Base-by-base conservation (phyloP, 2,329 filamentous ascomycete species). In the Botrytis pseudocinerea region DNA sequence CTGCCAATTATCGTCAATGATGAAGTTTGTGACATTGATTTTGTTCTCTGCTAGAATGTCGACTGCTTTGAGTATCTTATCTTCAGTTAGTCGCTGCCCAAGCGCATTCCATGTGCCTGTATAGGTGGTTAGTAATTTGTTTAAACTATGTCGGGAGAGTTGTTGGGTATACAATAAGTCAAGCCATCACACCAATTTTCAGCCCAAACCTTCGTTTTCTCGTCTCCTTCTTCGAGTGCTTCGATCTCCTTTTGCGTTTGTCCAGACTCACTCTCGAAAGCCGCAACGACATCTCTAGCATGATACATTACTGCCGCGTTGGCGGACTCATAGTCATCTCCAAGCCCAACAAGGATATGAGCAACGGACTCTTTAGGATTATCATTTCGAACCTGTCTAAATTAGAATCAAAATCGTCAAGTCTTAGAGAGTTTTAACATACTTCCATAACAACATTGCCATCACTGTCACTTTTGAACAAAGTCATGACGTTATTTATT, bases 1-100 rank as follows among this genome's bases (percentile, higher is more conserved):
- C 82, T 97, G 95, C 96, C 96, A 99, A 78, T 97, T 97, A 80
- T 99, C 96, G 78, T 99, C 96, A 75, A 99, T 97, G 75, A 98
- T 97, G 2, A 99, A 85, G 78, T 91, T 97, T 0, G 90, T 91
- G 63, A 98, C 87, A 60, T 92, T 90, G 79, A 99, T 93, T 0
- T 91, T 88, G 72, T 92, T 87, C 44, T 89, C 85, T 7, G 90
- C 87, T 18, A 99, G 84, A 1, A 87, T 86, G 73, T 94, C 89
- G 1, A 98, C 84, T 1, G 95, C 94, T 59, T 89, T 82, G 20
- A 94, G 85, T 22, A 99, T 88, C 78, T 94, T 97, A 32, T 93
- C 86, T 74, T 95, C 93, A 0, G 91, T 96, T 48, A 99, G 85
- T 62, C 91, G 85, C 78, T 97, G 93, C 0, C 96, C 96, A 0